These are phyloP conservation scores for Dendryphion nanum DNA, from an alignment of 2,329 filamentous ascomycete species.

Conservation along the genomic window DNA sequence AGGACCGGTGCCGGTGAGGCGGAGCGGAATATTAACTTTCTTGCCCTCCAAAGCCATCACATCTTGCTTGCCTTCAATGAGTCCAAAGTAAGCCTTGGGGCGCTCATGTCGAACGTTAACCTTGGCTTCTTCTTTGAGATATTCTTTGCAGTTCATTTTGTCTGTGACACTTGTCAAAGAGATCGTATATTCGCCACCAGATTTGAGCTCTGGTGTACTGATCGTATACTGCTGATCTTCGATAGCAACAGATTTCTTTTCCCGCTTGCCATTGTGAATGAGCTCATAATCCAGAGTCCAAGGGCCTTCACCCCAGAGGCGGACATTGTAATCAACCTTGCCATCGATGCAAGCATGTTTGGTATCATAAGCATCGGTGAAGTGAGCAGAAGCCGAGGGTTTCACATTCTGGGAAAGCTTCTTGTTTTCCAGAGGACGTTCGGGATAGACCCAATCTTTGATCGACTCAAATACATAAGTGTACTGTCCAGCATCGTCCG, in stretches of 20 bases:
- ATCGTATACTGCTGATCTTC: constrained; percentile 65
- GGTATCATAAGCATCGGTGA: constrained; percentile 57
- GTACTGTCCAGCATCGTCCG: constrained; percentile 78
- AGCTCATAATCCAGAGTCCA: constrained; percentile 92
- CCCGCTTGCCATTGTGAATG: constrained; percentile 82
- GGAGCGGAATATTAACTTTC: constrained; percentile 72
- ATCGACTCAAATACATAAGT: constrained; percentile 82
- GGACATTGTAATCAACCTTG: constrained; percentile 69
- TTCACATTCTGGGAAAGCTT: constrained; percentile 86
- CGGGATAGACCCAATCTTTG: constrained; percentile 77
- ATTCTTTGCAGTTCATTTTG: constrained; percentile 79
- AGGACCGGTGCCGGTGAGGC: constrained; percentile 80
- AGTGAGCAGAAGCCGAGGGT: constrained; percentile 77
- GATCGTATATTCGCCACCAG: constrained; percentile 87
- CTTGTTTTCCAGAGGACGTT: constrained; percentile 51
- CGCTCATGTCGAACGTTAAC: constrained; percentile 85
- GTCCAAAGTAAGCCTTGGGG: constrained; percentile 81
- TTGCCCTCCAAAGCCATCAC: constrained; percentile 76
- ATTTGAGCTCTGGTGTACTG: constrained; percentile 68
- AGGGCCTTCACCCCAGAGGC: constrained; percentile 77
- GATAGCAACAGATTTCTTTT: constrained; percentile 66
- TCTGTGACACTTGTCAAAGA: constrained; percentile 85
- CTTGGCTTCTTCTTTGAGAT: constrained; percentile 79
- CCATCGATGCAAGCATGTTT: constrained; percentile 81
- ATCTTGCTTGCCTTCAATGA: constrained; percentile 75